These are phyloP conservation scores for Sclerotinia subarctica DNA, from an alignment of 2,329 filamentous ascomycete genomes.

Conservation along the genomic window DNA sequence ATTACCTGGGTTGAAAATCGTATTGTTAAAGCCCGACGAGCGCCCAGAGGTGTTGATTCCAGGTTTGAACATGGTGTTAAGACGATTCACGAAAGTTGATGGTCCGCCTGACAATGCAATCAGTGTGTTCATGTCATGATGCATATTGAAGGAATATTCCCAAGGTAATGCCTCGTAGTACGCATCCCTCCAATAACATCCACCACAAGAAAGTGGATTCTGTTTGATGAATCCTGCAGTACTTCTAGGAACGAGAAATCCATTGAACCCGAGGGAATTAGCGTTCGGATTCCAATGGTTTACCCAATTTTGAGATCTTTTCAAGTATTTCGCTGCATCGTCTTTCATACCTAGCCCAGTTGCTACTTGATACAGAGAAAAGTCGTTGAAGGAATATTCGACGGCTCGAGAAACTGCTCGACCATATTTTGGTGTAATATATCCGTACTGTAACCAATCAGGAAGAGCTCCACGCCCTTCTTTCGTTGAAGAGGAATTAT, in stretches of 20 bases:
- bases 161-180: conserved; percentile 52
- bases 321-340: conserved; percentile 58
- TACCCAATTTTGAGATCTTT: conserved; percentile 65
- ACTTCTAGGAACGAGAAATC: conserved; percentile 62
- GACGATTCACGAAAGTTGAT: conserved; percentile 46
- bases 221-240: conserved; percentile 46
- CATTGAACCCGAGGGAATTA: conserved; percentile 56
- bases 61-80: conserved; percentile 50
- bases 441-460: conserved; percentile 64
- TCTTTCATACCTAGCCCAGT: conserved; percentile 54
- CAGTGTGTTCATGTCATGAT: conserved; percentile 51
- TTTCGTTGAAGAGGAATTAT: conserved; percentile 58
- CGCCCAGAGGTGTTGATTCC: conserved; percentile 40
- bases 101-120: conserved; percentile 48
- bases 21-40: conserved; percentile 15
- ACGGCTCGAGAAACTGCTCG: conserved; percentile 63
- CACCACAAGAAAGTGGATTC: conserved; percentile 48
- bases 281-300: conserved; percentile 66
- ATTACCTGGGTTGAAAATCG: conserved; percentile 55
- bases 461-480: conserved; percentile 66
- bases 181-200: conserved; percentile 53
- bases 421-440: conserved; percentile 60
- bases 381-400: conserved; percentile 69
- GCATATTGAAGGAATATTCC: conserved; percentile 57
- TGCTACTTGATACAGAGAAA: conserved; percentile 63